phyloP scores from a whole-genome alignment of 371 early-diverging fungal genomes.

The Mortierella sp. region DNA sequence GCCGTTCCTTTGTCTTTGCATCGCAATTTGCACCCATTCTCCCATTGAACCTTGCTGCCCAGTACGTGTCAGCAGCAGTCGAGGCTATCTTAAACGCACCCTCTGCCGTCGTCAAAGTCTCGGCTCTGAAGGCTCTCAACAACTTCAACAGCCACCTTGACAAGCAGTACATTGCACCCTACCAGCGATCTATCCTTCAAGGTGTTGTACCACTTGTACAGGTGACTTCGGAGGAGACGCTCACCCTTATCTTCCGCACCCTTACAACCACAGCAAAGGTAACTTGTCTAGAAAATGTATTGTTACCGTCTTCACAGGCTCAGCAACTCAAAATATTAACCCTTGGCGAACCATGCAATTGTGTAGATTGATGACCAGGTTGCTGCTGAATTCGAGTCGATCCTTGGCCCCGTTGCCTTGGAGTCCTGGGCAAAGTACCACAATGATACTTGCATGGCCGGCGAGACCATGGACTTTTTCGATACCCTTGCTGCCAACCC shows the following conservation, averaged over 20 bases:
- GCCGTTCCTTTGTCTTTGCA: slow-evolving; percentile 90
- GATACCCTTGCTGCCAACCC: slow-evolving; percentile 81
- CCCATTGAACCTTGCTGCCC: slow-evolving; percentile 74
- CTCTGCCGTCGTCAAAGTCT: slow-evolving; percentile 79
- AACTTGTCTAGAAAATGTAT: neutral
- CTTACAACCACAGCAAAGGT: slow-evolving; percentile 80
- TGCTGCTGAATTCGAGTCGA: slow-evolving; percentile 79
- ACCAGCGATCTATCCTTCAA: slow-evolving; percentile 79
- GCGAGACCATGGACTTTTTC: slow-evolving; percentile 86
- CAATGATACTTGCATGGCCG: slow-evolving; percentile 74
- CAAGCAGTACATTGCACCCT: slow-evolving; percentile 70
- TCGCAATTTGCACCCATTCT: slow-evolving; percentile 83
- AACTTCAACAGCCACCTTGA: slow-evolving; percentile 78
- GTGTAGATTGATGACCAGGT: slow-evolving; percentile 73
- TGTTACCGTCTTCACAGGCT: neutral
- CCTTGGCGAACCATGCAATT: no score
- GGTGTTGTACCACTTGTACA: slow-evolving; percentile 74
- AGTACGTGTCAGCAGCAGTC: slow-evolving; percentile 82
- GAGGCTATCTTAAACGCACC: slow-evolving; percentile 73
- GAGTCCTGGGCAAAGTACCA: slow-evolving; percentile 85
- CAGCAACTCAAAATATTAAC: neutral
- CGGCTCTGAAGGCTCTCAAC: slow-evolving; percentile 85
- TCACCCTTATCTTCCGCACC: slow-evolving; percentile 87
- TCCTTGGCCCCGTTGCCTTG: slow-evolving; percentile 79
- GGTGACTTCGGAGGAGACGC: slow-evolving; percentile 82